A percentile compares a stretch with the other conserved stretches of the same genome.
phyloP scores from a whole-genome alignment of 768 basidiomycete species.

The Trametes cinnabarina region DNA sequence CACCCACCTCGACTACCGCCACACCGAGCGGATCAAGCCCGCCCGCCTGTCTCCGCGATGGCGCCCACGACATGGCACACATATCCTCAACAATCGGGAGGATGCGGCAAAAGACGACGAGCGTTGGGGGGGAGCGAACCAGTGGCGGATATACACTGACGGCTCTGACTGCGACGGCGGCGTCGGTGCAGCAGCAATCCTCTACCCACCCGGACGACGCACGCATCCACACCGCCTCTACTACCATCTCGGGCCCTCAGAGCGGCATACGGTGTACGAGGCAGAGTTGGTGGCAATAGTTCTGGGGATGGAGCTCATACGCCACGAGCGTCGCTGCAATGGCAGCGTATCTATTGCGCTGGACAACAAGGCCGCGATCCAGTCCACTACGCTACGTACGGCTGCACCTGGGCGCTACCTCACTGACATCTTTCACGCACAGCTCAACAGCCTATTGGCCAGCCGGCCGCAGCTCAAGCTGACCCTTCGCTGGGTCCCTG shows the following conservation, averaged over 20 bases:
- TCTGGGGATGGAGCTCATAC: conserved; percentile 27
- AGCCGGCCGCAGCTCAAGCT: not conserved
- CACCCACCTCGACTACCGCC: conserved; percentile 10
- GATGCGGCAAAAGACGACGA: conserved; percentile 9
- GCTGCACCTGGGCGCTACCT: not conserved
- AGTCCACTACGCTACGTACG: not conserved
- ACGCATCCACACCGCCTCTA: too few relatives aligned
- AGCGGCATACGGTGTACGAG: conserved; percentile 26
- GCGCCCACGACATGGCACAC: not conserved
- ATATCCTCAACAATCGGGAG: not conserved
- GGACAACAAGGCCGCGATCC: conserved; percentile 11
- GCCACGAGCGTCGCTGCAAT: not conserved
- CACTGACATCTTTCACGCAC: not conserved
- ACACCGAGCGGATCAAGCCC: conserved; percentile 20
- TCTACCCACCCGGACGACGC: too few relatives aligned
- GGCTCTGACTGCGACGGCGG: conserved; percentile 27
- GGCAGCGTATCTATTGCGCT: not conserved
- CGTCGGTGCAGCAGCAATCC: too few relatives aligned
- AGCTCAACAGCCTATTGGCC: not conserved
- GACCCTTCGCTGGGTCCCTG: conserved; percentile 15
- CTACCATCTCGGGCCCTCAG: too few relatives aligned
- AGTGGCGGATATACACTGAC: conserved; percentile 27
- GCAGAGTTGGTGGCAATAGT: conserved; percentile 31
- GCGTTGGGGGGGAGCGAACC: not conserved
- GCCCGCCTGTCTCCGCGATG: conserved; percentile 12